Percentiles rank a stretch among this genome's conserved stretches.
Conservation (phyloP, 73 alveolate species). For the Stentor coeruleus region DNA sequence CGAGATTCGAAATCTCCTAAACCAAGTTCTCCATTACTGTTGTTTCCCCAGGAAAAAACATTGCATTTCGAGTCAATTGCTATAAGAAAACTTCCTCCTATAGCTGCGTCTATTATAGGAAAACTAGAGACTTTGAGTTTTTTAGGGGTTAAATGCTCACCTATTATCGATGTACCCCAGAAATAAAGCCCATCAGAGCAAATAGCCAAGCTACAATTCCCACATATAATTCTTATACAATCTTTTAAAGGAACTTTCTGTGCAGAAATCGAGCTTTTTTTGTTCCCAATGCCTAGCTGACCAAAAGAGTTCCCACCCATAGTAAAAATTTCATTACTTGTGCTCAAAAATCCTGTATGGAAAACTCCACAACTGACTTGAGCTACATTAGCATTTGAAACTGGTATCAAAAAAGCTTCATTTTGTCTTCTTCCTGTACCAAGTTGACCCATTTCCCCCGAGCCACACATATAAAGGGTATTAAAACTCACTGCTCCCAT, state of each 20-base stretch:
- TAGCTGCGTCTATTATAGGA: conserved; percentile 5
- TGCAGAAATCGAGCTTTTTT: conserved; percentile 37
- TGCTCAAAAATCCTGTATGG: conserved; percentile 73
- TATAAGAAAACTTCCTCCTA: conserved; percentile 47
- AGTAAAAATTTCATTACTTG: conserved; percentile 66
- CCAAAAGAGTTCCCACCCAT: conserved; percentile 85
- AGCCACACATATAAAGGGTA: conserved; percentile 29
- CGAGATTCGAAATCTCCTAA: conserved; percentile 45
- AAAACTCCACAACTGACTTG: conserved; percentile 78
- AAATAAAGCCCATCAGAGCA: conserved; percentile 39
- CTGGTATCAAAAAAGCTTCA: conserved; percentile 18
- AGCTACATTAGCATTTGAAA: conserved; percentile 27
- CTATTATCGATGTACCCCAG: conserved; percentile 65
- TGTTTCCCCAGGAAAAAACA: conserved; percentile 60
- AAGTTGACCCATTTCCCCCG: conserved; percentile 38
- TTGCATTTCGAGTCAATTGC: conserved; percentile 31
- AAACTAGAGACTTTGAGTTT: conserved; percentile 23
- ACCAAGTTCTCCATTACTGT: conserved; percentile 57
- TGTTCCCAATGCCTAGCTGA: conserved; percentile 73
- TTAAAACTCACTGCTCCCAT: conserved; percentile 33
- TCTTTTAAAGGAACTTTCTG: conserved; percentile 28
- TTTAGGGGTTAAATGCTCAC: conserved; percentile 46
- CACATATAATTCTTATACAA: conserved; percentile 48
- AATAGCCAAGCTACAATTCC: conserved; percentile 51
- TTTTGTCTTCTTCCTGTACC: conserved; percentile 33